Percentiles rank a stretch among this genome's conserved stretches.
These are phyloP conservation scores for Aspergillus mulundensis DNA, from an alignment of 495 filamentous ascomycete genomes.

Conservation along the genomic window DNA sequence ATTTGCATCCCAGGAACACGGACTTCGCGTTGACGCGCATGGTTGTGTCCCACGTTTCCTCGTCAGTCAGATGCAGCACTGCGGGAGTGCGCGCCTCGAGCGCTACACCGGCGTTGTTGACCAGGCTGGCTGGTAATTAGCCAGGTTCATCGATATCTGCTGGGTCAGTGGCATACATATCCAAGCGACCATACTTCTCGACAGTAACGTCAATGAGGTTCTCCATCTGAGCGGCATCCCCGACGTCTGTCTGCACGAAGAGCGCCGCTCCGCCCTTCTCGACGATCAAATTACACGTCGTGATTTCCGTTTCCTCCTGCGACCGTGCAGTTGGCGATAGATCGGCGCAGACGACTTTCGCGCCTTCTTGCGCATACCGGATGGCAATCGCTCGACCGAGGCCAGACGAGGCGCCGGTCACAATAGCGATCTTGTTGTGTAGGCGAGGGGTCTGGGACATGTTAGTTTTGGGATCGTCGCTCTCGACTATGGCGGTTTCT, in stretches of 20 bases:
- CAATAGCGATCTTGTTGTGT: conserved; percentile 28
- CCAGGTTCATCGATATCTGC: conserved; percentile 1
- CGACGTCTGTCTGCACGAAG: conserved; percentile 47
- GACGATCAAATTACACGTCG: conserved; percentile 41
- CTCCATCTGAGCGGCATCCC: conserved; percentile 32
- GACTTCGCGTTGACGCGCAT: conserved; percentile 40
- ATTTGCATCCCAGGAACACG: conserved; percentile 48
- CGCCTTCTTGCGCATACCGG: conserved; percentile 40
- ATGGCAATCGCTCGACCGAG: conserved; percentile 46
- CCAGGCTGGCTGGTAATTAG: conserved; percentile 28
- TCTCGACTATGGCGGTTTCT: too few species aligned
- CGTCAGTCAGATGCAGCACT: conserved; percentile 31
- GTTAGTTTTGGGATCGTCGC: background rate
- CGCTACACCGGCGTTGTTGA: conserved; percentile 50
- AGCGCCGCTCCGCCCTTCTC: conserved; percentile 35
- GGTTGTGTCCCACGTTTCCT: conserved; percentile 39
- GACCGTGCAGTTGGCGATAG: conserved; percentile 29
- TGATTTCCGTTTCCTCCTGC: conserved; percentile 26
- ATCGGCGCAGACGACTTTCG: conserved; percentile 47
- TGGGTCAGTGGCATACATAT: conserved; percentile 36
- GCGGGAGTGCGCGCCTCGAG: conserved; percentile 15
- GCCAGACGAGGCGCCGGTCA: conserved; percentile 48
- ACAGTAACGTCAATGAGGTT: conserved; percentile 35
- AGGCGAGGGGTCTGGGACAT: background rate
- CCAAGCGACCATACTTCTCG: conserved; percentile 40